Conservation (phyloP, 768 basidiomycete genomes). For the Asterophora parasitica region DNA sequence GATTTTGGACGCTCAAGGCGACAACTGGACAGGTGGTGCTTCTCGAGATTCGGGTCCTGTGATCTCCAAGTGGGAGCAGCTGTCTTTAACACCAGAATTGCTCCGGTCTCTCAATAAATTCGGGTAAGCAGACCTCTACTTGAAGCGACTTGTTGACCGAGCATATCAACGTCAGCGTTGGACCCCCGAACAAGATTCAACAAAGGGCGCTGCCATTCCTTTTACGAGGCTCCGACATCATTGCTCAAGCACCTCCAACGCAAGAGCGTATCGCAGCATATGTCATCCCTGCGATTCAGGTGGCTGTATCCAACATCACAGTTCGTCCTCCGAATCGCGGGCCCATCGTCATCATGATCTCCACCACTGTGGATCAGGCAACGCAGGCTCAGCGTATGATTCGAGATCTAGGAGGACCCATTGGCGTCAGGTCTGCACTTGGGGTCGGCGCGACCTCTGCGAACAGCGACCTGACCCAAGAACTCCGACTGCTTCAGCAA, state of each 20-base stretch:
- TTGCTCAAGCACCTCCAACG: constrained; percentile 97
- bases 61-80: constrained; percentile 94
- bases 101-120: constrained; percentile 88
- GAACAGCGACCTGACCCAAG: constrained; percentile 61
- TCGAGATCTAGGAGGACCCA: constrained; percentile 87
- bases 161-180: constrained; percentile 52
- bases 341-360: constrained; percentile 88
- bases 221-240: constrained; percentile 90
- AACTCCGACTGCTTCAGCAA: constrained; percentile 80
- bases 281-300: constrained; percentile 86
- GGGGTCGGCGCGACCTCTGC: constrained; percentile 75
- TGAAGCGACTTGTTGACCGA: not conserved
- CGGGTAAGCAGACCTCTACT: constrained; percentile 54
- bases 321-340: constrained; percentile 63
- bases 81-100: constrained; percentile 80
- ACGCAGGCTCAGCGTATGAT: constrained; percentile 96
- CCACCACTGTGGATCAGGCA: constrained; percentile 97
- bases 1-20: constrained; percentile 54
- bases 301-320: constrained; percentile 62
- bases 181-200: constrained; percentile 98
- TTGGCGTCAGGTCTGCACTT: constrained; percentile 87
- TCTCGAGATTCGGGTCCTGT: constrained; percentile 73
- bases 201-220: constrained; percentile 95
- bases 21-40: constrained; percentile 47
- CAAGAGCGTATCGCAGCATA: constrained; percentile 98